A percentile compares a stretch with the other conserved stretches of the same genome.
phyloP scores from a whole-genome alignment of 225 moss, liverwort and hornwort genomes.

The Polytrichum formosum region DNA sequence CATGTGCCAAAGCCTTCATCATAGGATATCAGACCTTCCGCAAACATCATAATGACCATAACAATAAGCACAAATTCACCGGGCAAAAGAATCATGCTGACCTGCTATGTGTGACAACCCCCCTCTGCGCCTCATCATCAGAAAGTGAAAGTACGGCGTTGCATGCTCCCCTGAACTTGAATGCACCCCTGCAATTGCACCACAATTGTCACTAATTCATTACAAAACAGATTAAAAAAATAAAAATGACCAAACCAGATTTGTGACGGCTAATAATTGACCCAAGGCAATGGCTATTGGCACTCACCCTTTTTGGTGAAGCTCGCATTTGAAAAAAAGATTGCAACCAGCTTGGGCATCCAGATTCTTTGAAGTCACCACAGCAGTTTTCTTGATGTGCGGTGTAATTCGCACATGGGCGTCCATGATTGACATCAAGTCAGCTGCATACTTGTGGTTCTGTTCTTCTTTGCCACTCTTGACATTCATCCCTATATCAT shows the following conservation, averaged over 20 bases:
- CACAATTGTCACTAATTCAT: not conserved
- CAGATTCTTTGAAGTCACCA: slow-evolving; percentile 54
- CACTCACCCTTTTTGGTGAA: slow-evolving; percentile 67
- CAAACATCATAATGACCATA: too few relatives aligned
- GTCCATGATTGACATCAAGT: slow-evolving; percentile 48
- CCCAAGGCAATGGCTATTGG: not conserved
- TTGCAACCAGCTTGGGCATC: slow-evolving; percentile 52
- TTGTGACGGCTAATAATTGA: not conserved
- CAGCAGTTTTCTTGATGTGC: slow-evolving; percentile 55
- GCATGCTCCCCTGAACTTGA: slow-evolving; percentile 84
- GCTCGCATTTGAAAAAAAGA: slow-evolving; percentile 87
- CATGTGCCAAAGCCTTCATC: not conserved
- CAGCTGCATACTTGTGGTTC: slow-evolving; percentile 44
- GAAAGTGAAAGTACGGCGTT: slow-evolving; percentile 72
- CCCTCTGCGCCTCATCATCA: slow-evolving; percentile 53
- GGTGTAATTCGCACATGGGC: slow-evolving; percentile 61
- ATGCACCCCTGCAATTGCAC: slow-evolving; percentile 52
- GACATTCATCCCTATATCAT: not conserved
- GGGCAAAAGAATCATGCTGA: slow-evolving; percentile 7
- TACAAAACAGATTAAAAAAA: not conserved
- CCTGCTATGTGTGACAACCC: slow-evolving; percentile 88
- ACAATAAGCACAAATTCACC: not conserved
- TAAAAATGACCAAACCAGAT: not conserved
- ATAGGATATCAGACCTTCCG: not conserved
- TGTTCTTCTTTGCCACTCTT: slow-evolving; percentile 1